Percentiles rank a stretch among this genome's conserved stretches.
phyloP scores from a whole-genome alignment of 1,284 basidiomycete species.

The Malassezia furfur region DNA sequence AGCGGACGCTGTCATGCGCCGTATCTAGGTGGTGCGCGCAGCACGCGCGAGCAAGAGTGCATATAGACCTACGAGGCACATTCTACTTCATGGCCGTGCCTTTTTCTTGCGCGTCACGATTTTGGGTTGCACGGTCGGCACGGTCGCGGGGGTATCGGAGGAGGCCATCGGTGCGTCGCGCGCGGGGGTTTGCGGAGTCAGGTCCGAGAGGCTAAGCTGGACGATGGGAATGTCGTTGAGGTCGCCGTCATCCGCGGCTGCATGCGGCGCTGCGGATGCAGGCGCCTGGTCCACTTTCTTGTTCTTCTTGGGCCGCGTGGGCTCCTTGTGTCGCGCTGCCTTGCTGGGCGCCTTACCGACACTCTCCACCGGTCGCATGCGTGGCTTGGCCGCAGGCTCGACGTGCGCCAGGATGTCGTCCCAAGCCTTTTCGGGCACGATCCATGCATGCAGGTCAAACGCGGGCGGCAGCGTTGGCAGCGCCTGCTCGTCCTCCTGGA shows the following conservation, averaged over 20 bases:
- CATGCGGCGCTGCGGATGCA: neutral
- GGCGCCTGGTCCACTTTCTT: neutral
- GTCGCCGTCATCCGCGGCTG: slow-evolving; percentile 17
- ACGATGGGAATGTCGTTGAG: slow-evolving; percentile 40
- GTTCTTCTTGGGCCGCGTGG: neutral
- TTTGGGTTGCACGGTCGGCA: slow-evolving; percentile 7
- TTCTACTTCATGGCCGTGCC: neutral
- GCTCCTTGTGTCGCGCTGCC: neutral
- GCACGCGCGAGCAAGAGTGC: no score
- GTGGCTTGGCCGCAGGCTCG: slow-evolving; percentile 3
- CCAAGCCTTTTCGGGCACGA: slow-evolving; percentile 54
- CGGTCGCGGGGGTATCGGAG: neutral
- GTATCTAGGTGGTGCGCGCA: neutral
- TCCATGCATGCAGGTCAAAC: slow-evolving; percentile 73
- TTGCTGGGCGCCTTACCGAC: neutral
- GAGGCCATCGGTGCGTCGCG: neutral
- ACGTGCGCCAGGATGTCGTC: neutral
- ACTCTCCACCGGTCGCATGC: no score
- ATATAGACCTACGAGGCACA: no score
- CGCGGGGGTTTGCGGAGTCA: neutral
- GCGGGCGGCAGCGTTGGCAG: slow-evolving; percentile 64
- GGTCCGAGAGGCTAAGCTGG: slow-evolving; percentile 24
- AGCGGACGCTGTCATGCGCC: no score
- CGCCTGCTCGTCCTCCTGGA: slow-evolving; percentile 69
- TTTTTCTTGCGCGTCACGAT: slow-evolving; percentile 15